Base-by-base conservation (phyloP, 2,329 filamentous ascomycete genomes). In the Fusarium subtropicale region DNA sequence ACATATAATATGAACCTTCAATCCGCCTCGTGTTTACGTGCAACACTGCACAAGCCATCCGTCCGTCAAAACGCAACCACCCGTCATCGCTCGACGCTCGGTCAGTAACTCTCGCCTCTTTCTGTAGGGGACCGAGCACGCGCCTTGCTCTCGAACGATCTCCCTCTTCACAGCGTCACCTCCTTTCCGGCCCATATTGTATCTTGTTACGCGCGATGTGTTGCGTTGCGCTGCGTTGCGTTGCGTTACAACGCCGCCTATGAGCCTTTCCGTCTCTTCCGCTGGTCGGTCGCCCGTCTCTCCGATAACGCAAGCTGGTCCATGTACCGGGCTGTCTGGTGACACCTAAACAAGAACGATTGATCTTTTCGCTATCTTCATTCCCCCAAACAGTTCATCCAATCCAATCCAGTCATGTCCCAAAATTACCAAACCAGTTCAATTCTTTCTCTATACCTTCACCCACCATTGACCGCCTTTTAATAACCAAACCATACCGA, bases 1-100 rank as follows among this genome's bases (percentile, higher is more conserved):
- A 41, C 52, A 71, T 69, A 71, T 68, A 68, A 71, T 69, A 71
- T 68, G 65, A 71, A 65, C 64, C 60, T 61, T 69, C 50, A 39
- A 46, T 58, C 63, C 48, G 59, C 68, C 52, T 47, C 26, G 26
- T 65, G 64, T 58, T 64, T 52, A 46, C 47, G 58, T 48, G 26
- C 51, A 34, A 56, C 41, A 53, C 41, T 52, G 48, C 45, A 54
- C 47, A 54, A 66, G 51, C 63, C 64, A 39, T 60, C 64, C 67
- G 45, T 60, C 64, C 67, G 45, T 60, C 64, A 56, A 54, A 65
- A 70, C 54, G 55, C 68, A 63, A 26, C 59, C 41, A 47, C 52
- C 64, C 68, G 68, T 57, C 34, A 31, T 39, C 47, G 24, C 51
- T 53, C 45, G 48, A 55, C 66, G 45, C 67, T 70, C 67, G 67